These are phyloP conservation scores for Monosporozyma yasuniensis DNA, from an alignment of 805 yeast species.

Conservation along the genomic window DNA sequence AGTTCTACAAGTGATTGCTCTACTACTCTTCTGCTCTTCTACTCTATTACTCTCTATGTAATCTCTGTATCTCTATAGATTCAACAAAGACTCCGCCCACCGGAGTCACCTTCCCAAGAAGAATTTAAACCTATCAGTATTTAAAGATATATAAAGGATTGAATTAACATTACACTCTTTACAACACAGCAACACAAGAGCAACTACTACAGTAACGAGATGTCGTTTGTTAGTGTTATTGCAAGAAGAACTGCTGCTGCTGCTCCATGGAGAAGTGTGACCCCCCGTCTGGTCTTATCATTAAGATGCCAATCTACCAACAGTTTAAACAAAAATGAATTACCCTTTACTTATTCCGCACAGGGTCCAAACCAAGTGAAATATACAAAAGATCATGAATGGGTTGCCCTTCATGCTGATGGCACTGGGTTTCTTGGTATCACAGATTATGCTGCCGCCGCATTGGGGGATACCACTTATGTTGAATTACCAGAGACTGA, in stretches of 20 bases:
- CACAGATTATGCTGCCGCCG: conserved; percentile 90
- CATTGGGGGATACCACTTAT: conserved; percentile 93
- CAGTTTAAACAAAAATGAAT: conserved; percentile 22
- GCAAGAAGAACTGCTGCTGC: no score
- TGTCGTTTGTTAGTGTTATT: background rate
- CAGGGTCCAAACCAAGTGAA: conserved; percentile 36
- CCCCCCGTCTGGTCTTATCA: background rate
- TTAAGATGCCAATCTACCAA: conserved; percentile 9
- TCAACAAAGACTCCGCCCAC: no score
- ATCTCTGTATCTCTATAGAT: no score
- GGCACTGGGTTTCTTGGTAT: conserved; percentile 84
- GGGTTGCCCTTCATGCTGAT: conserved; percentile 82
- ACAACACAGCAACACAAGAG: no score
- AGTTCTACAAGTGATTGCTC: conserved; percentile 12
- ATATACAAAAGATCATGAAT: conserved; percentile 88
- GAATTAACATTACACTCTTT: no score
- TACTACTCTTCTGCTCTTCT: no score
- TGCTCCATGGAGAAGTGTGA: no score
- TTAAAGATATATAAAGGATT: no score
- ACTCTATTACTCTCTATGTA: no score
- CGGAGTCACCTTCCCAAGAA: no score
- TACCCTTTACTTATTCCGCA: conserved; percentile 26
- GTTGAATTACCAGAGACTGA: conserved; percentile 81
- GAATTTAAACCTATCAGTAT: no score
- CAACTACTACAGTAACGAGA: background rate